These are phyloP conservation scores for Pholiota molesta DNA, from an alignment of 768 basidiomycete species.

Conservation along the genomic window DNA sequence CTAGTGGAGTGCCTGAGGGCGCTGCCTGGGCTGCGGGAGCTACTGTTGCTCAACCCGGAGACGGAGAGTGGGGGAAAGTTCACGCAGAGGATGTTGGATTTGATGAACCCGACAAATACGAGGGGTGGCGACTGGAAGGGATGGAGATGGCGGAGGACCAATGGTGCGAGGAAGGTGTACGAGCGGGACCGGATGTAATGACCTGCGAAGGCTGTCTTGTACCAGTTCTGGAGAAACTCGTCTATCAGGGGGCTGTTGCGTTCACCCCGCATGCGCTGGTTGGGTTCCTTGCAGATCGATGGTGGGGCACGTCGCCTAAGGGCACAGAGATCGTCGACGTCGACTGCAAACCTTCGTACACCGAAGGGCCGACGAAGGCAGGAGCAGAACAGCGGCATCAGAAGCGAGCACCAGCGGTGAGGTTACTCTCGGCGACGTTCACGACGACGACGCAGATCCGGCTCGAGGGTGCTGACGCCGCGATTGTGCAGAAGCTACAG, in stretches of 20 bases:
- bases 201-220: background rate
- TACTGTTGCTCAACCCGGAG: slow-evolving; percentile 22
- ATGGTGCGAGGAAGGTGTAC: too few relatives aligned
- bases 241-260: slow-evolving; percentile 20
- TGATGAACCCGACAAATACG: slow-evolving; percentile 14
- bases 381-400: too few relatives aligned
- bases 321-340: background rate
- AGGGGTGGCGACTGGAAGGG: background rate
- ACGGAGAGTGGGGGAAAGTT: slow-evolving; percentile 20
- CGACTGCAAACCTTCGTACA: too few relatives aligned
- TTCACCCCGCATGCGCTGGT: slow-evolving; percentile 19
- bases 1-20: slow-evolving; percentile 18
- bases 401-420: background rate
- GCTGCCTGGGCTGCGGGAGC: slow-evolving; percentile 14
- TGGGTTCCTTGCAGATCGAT: slow-evolving; percentile 16
- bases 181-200: background rate
- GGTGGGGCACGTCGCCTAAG: slow-evolving; percentile 3
- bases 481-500: slow-evolving; percentile 10
- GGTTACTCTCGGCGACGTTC: slow-evolving; percentile 16
- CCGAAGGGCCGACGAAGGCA: too few relatives aligned
- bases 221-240: slow-evolving; percentile 17
- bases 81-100: slow-evolving; percentile 16
- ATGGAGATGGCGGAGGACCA: background rate
- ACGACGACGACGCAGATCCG: slow-evolving; percentile 18
- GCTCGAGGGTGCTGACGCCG: slow-evolving; percentile 14